A percentile compares a stretch with the other conserved stretches of the same genome.
phyloP scores from a whole-genome alignment of 805 yeast species.

The Cyberlindnera samutprakarnensis region DNA sequence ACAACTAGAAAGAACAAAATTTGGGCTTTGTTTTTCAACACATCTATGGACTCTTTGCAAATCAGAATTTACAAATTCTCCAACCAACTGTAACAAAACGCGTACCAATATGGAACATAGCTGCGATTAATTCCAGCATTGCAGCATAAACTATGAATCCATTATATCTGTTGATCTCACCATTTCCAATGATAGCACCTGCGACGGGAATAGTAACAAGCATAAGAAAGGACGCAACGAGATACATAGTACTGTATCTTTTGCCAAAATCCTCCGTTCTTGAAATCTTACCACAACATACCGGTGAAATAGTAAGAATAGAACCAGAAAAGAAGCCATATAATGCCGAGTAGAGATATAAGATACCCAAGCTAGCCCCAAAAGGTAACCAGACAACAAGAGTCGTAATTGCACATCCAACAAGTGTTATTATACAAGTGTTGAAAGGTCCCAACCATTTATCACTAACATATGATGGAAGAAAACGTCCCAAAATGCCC shows the following conservation, averaged over 20 bases:
- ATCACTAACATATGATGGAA: conserved; percentile 37
- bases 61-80: conserved; percentile 10
- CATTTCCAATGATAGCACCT: conserved; percentile 36
- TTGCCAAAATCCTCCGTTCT: conserved; percentile 45
- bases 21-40: too few species aligned
- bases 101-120: conserved; percentile 1
- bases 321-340: conserved; percentile 51
- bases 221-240: conserved; percentile 45
- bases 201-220: conserved; percentile 42
- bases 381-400: conserved; percentile 34
- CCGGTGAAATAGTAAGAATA: conserved; percentile 47
- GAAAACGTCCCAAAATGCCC: conserved; percentile 37
- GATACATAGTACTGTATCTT: conserved; percentile 49
- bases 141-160: conserved; percentile 7
- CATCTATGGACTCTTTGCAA: too few species aligned
- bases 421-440: conserved; percentile 32
- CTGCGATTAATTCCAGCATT: conserved; percentile 4
- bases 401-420: conserved; percentile 24
- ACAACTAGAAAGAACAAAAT: too few species aligned
- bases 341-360: conserved; percentile 36
- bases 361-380: conserved; percentile 27
- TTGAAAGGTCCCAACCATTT: conserved; percentile 43
- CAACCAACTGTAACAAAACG: conserved; percentile 8
- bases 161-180: conserved; percentile 7
- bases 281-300: conserved; percentile 51